Base-by-base conservation (phyloP, 2,329 filamentous ascomycete genomes). In the Penicillium sp. region DNA sequence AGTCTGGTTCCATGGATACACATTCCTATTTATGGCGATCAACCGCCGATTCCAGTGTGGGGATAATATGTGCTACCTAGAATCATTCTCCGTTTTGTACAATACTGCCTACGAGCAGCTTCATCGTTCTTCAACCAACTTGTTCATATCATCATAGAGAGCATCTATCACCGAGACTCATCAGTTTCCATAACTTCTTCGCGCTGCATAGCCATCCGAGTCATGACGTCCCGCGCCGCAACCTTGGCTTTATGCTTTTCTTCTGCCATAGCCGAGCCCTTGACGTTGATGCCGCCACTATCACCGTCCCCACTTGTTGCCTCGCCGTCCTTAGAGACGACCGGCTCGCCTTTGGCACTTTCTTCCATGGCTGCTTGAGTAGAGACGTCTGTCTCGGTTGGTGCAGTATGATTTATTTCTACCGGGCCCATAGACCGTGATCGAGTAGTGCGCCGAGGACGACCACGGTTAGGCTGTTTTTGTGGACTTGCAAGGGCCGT, bases 181-280 rank as follows among this genome's bases (percentile, higher is more conserved):
- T 69, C 69, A 1, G 62, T 67, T 44, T 73, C 72, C 69, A 74
- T 70, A 9, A 69, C 69, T 54, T 75, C 73, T 53, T 75, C 73
- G 6, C 72, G 70, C 53, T 74, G 68, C 69, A 75, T 73, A 9
- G 70, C 71, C 46, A 72, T 55, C 40, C 67, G 69, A 22, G 65
- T 69, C 64, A 75, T 63, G 15, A 58, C 58, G 59, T 75, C 71
- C 42, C 72, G 66, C 49, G 68, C 65, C 49, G 70, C 67, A 44
- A 73, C 60, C 57, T 68, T 70, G 26, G 70, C 67, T 47, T 69
- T 74, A 51, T 63, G 68, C 57, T 61, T 68, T 54, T 68, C 66
- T 37, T 64, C 58, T 27, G 55, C 53, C 8, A 20, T 48, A 4
- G 20, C 29, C 1, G 49, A 29, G 18, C 33, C 22, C 12, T 50